Evolutionary conservation across 306 rosid species (phyloP), one percentile per base, ranked within the genome.

Genomic region (Prunus dulcis): DNA sequence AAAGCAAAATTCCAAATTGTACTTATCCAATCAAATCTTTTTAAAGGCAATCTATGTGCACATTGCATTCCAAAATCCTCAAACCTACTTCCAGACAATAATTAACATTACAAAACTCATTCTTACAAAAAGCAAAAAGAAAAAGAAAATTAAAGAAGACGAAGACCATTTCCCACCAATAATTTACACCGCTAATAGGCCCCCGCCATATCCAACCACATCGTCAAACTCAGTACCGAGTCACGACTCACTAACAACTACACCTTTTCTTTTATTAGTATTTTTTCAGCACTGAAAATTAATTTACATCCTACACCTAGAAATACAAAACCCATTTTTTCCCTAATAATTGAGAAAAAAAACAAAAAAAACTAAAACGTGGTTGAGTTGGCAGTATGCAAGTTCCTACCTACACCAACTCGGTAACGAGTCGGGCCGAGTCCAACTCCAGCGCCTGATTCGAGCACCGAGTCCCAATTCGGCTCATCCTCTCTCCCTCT

Each of bases 401-500:
- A 46, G 69, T 77, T 89, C 80, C 86, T 76, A 20, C 82, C 83
- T 9, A 73, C 72, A 5, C 87, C 91, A 62, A 46, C 75, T 47
- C 86, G 82, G 67, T 60, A 73, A 9, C 69, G 69, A 49, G 69
- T 45, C 47, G 20, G 66, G 0, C 56, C 67, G 32, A 28, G 71
- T 7, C 30, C 87, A 45, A 57, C 79, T 67, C 89, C 80, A 62
- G 88, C 86, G 14, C 69, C 68, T 8, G 80, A 57, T 2, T 82
- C 91, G 63, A 78, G 50, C 20, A 32, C 70, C 47, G 74, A 66
- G 12, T 82, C 86, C 45, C 81, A 70, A 17, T 5, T 76, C 72
- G 2, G 67, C 84, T 77, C 88, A 2, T 78, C 91, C 23, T 85
- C 87, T 18, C 77, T 84, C 1, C 84, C 91, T 67, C 88, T 86